Evolutionary conservation across 2,329 filamentous ascomycete species (phyloP), one percentile per base, ranked within the genome.

Genomic region (Aciculosporium take): DNA sequence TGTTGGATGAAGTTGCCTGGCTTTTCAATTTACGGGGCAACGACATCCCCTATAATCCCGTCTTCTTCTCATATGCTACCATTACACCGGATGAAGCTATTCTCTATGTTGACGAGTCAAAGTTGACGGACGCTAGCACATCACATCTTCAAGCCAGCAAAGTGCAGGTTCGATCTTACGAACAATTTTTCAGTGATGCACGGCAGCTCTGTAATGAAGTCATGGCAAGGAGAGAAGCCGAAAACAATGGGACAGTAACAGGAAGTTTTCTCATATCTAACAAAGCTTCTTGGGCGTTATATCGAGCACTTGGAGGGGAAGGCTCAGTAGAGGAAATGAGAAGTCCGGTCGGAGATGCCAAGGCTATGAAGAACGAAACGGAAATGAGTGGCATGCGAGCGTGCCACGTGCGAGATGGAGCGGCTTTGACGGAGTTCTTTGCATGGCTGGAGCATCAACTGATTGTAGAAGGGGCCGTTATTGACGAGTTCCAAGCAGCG

Each of bases 1-100:
- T 93, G 79, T 75, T 98, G 33, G 91, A 98, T 54, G 91, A 98
- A 62, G 78, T 95, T 52, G 91, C 91, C 9, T 98, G 91, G 91
- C 71, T 98, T n/a, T 95, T 95, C 68, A 98, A 98, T 62, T 66
- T 98, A 37, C 79, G 91, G 51, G 91, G 91, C 52, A 91, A 74
- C 59, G 91, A 96, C 57, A 96, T 98, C 49, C 85, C 87, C 0
- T 98, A 91, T 66, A 98, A 98, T 57, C 91, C 91, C 0, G 91
- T 98, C 38, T 96, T 98, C 68, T 96, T 96, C 64, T 91, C 89
- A 13, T 98, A 96, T 55, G 89, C 89, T 34, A 74, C 91, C 32
- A 68, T 98, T 47, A 96, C 91, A 2, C 76, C 79, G 2, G 79
- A 71, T 9, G 68, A 76, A 2, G 84, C 81, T 20, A 87, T 79